Conservation (phyloP, 306 rosid genomes). For the Cercis canadensis region DNA sequence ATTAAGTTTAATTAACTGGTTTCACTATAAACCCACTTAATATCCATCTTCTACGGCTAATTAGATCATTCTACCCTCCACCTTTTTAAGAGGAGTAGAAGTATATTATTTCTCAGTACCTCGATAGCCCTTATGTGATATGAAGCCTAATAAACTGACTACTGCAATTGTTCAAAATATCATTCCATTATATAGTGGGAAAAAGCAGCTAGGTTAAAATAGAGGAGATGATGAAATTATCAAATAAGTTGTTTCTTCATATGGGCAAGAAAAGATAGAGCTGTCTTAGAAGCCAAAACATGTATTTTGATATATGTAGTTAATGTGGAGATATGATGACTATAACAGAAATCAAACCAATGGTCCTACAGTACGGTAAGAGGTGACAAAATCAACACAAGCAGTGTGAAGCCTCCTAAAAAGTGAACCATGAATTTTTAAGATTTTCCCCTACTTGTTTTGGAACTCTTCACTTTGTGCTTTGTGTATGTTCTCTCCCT, state of each 20-base stretch:
- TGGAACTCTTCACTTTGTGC: conserved; percentile 73
- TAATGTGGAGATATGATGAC: conserved; percentile 7
- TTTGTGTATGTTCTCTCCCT: conserved; percentile 54
- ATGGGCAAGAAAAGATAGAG: conserved; percentile 1
- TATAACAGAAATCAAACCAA: conserved; percentile 29
- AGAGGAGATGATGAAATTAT: conserved; percentile 8
- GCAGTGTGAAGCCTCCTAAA: conserved; percentile 54
- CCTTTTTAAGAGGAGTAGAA: no score
- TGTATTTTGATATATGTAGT: conserved; percentile 2
- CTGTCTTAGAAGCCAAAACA: background rate
- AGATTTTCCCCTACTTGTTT: conserved; percentile 44
- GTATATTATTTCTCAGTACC: no score
- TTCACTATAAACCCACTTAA: no score
- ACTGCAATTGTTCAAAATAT: background rate
- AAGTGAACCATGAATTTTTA: conserved; percentile 43
- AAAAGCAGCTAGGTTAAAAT: background rate
- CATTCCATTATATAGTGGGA: background rate
- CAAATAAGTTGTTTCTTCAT: conserved; percentile 13
- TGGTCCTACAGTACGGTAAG: conserved; percentile 44
- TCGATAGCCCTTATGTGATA: no score
- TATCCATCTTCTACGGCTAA: no score
- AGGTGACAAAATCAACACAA: conserved; percentile 59
- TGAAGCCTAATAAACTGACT: background rate
- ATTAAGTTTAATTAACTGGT: no score
- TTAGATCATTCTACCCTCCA: no score